Conservation (phyloP, 2,329 filamentous ascomycete genomes). For the Penicillium sp. region DNA sequence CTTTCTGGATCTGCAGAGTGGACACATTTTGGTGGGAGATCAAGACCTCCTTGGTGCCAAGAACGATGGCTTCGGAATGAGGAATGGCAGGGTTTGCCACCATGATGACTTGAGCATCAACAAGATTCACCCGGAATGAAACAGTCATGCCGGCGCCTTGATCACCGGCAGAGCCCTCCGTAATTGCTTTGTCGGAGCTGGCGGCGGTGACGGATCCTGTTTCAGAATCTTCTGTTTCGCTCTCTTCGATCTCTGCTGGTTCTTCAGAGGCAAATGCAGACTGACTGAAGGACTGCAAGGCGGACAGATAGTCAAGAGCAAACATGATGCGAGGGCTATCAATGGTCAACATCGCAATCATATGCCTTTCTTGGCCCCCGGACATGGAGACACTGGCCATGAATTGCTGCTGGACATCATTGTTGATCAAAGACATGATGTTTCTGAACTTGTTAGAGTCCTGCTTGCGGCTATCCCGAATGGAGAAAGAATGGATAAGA, state of each 20-base stretch:
- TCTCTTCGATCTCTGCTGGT: conserved; percentile 35
- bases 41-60: conserved; percentile 90
- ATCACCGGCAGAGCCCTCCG: conserved; percentile 29
- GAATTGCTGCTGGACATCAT: conserved; percentile 88
- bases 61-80: conserved; percentile 92
- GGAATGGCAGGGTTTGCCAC: conserved; percentile 90
- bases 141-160: conserved; percentile 64
- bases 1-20: conserved; percentile 87
- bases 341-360: conserved; percentile 90
- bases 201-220: conserved; percentile 32
- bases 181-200: conserved; percentile 28
- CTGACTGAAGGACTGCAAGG: conserved; percentile 79
- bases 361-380: conserved; percentile 73
- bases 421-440: conserved; percentile 97
- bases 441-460: conserved; percentile 96
- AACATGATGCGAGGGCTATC: conserved; percentile 95
- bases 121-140: conserved; percentile 88
- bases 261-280: conserved; percentile 65
- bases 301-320: conserved; percentile 92
- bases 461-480: conserved; percentile 83
- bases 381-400: conserved; percentile 97
- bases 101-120: conserved; percentile 93
- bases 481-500: conserved; percentile 90
- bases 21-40: conserved; percentile 92
- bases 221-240: conserved; percentile 41